A percentile compares a stretch with the other conserved stretches of the same genome.
phyloP scores from a whole-genome alignment of 768 basidiomycete species.

The Hygrophoropsis aurantiaca region DNA sequence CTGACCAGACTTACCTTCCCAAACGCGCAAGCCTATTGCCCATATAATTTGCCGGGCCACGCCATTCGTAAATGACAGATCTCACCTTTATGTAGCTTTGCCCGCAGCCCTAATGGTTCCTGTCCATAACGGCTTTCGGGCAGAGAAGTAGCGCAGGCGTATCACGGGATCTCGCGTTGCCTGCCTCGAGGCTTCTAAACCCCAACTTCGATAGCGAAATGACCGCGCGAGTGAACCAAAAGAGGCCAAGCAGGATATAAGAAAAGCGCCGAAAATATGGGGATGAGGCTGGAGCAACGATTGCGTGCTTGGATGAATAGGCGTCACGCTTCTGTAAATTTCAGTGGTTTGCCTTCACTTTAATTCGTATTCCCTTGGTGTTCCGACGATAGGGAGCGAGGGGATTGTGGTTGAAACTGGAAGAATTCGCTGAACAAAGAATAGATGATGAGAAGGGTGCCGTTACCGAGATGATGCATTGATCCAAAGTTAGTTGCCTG shows the following conservation, averaged over 20 bases:
- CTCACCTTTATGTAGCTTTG: neutral
- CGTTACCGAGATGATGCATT: no score
- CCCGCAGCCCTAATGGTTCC: slow-evolving; percentile 26
- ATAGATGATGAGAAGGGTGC: no score
- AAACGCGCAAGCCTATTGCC: neutral
- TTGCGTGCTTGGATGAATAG: no score
- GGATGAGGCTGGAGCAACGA: no score
- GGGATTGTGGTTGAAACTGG: no score
- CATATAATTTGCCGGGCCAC: neutral
- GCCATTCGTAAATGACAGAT: neutral
- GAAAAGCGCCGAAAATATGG: no score
- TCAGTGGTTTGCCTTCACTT: no score
- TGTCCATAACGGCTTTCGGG: slow-evolving; percentile 9
- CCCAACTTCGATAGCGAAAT: slow-evolving; percentile 23
- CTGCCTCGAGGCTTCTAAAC: slow-evolving; percentile 28
- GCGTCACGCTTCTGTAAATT: no score
- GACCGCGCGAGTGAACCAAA: slow-evolving; percentile 24
- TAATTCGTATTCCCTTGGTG: no score
- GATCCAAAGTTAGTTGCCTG: no score
- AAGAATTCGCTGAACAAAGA: no score
- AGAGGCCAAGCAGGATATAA: slow-evolving; percentile 11
- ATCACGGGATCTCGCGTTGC: slow-evolving; percentile 22
- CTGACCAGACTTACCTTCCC: neutral
- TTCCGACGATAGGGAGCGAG: no score
- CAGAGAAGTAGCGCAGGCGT: slow-evolving; percentile 6